Evolutionary conservation across 306 rosid genomes (phyloP).

Genomic region (Rosa persica): DNA sequence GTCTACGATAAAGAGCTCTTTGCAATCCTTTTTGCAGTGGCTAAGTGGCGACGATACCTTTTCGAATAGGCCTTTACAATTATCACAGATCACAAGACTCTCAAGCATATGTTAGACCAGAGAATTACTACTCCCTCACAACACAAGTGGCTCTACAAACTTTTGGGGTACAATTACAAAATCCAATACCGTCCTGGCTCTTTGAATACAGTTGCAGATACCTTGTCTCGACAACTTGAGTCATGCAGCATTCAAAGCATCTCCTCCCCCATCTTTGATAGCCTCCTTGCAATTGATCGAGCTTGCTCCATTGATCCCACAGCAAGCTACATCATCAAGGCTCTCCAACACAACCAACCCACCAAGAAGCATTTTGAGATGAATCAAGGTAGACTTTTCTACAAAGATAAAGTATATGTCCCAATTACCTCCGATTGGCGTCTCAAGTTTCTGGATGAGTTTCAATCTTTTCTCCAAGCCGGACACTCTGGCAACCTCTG

Average conservation of each 20-base stretch:
- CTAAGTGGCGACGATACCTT: not conserved
- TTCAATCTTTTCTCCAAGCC: not conserved
- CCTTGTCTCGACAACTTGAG: too few relatives aligned
- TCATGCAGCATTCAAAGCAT: not conserved
- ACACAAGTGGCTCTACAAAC: not conserved
- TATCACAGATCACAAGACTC: not conserved
- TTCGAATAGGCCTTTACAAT: not conserved
- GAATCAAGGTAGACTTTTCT: too few relatives aligned
- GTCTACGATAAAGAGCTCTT: not conserved
- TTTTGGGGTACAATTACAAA: too few relatives aligned
- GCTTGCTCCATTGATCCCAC: too few relatives aligned
- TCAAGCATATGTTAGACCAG: accelerated
- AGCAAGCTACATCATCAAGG: too few relatives aligned
- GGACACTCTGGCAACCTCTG: not conserved
- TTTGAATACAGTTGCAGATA: too few relatives aligned
- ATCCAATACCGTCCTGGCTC: too few relatives aligned
- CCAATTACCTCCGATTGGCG: not conserved
- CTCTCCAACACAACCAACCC: too few relatives aligned
- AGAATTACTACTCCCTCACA: not conserved
- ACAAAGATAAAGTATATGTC: not conserved
- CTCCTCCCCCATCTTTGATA: not conserved
- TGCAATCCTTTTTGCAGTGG: accelerated
- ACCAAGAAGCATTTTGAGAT: too few relatives aligned
- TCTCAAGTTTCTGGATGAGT: too few relatives aligned
- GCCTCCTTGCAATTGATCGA: not conserved